phyloP scores from a whole-genome alignment of 148 eudicot species.

The Oxyria digyna region DNA sequence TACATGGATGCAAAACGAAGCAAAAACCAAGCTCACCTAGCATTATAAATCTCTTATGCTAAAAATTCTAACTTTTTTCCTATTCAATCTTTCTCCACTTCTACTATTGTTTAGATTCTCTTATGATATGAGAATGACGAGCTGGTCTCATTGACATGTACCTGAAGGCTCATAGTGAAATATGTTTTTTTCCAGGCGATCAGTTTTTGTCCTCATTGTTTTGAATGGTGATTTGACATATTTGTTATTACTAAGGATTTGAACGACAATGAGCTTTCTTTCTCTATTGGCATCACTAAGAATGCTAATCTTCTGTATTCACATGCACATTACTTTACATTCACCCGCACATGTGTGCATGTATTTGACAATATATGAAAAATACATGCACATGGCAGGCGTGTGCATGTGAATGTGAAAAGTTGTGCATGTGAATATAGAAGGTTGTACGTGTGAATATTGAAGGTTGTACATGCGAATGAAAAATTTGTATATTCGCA shows the following conservation, averaged over 20 bases:
- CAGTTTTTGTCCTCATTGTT: background rate
- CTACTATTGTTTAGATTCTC: background rate
- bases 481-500: too few relatives aligned
- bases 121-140: background rate
- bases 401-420: too few relatives aligned
- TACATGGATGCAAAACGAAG: background rate
- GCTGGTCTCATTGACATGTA: background rate
- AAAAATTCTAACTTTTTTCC: background rate
- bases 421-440: too few relatives aligned
- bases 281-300: background rate
- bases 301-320: too few relatives aligned
- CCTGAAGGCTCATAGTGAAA: background rate
- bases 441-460: too few relatives aligned
- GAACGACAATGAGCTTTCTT: background rate
- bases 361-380: too few relatives aligned
- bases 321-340: too few relatives aligned
- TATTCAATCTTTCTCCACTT: background rate
- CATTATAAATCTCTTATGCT: background rate
- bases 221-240: background rate
- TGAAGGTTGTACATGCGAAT: too few relatives aligned
- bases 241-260: background rate
- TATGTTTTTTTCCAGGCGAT: background rate
- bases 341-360: too few relatives aligned
- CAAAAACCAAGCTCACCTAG: background rate
- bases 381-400: too few relatives aligned